Evolutionary conservation across 148 eudicot genomes (phyloP).

Genomic region (Suaeda aralocaspica): DNA sequence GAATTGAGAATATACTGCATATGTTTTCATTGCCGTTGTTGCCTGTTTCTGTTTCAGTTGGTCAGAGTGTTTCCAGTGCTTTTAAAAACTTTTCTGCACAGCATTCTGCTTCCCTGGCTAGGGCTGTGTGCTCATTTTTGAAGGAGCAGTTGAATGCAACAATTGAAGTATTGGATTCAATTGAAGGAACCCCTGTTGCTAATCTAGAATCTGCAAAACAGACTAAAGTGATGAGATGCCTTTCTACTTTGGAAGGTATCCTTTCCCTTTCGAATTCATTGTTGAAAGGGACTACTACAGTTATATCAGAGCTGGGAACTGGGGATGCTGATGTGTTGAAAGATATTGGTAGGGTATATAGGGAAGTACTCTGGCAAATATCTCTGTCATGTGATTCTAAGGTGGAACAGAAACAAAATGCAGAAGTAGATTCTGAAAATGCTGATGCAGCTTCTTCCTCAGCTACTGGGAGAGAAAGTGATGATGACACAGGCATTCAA

Average conservation of each 20-base stretch:
- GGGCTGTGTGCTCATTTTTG: conserved; percentile 74
- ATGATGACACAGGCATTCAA: conserved; percentile 63
- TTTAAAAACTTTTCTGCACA: conserved; percentile 93
- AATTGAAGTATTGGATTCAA: conserved; percentile 54
- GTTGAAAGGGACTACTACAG: conserved; percentile 74
- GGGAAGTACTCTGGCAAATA: conserved; percentile 88
- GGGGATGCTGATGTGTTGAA: conserved; percentile 92
- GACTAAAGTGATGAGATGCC: conserved; percentile 55
- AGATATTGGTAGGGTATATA: conserved; percentile 78
- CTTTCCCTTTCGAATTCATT: conserved; percentile 70
- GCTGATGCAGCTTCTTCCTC: conserved; percentile 50
- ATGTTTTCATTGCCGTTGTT: conserved; percentile 67
- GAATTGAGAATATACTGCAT: conserved; percentile 76
- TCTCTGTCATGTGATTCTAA: conserved; percentile 69
- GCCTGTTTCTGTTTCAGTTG: conserved; percentile 80
- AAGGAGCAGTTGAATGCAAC: conserved; percentile 65
- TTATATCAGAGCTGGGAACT: conserved; percentile 79
- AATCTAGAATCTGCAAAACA: conserved; percentile 58
- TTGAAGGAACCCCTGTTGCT: conserved; percentile 55
- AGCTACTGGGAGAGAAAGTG: conserved; percentile 82
- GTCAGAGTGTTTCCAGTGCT: conserved; percentile 79
- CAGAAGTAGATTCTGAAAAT: conserved; percentile 55
- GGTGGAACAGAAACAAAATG: conserved; percentile 65
- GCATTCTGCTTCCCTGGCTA: conserved; percentile 84
- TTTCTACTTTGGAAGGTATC: conserved; percentile 76